Percentiles rank a stretch among this genome's conserved stretches.
phyloP scores from a whole-genome alignment of 2,329 filamentous ascomycete genomes.

The Hymenoscyphus fructigenus region DNA sequence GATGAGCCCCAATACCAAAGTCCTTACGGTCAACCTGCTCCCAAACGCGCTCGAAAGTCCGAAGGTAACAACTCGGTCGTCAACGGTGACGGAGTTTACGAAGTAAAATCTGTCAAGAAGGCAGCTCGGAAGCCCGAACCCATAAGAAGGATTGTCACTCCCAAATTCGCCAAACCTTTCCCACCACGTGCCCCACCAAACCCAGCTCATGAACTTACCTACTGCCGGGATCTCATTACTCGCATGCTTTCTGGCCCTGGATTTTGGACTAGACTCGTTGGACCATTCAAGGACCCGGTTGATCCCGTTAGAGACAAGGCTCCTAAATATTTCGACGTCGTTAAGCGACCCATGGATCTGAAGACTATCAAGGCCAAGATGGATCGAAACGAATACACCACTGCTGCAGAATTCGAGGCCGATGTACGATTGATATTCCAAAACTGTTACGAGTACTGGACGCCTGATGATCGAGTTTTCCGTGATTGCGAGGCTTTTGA shows the following conservation, averaged over 20 bases:
- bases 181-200: constrained; percentile 8
- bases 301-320: constrained; percentile 56
- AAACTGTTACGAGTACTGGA: constrained; percentile 66
- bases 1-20: constrained; percentile 23
- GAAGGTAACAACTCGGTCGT: constrained; percentile 6
- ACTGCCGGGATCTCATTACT: constrained; percentile 56
- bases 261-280: constrained; percentile 66
- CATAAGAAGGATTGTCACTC: constrained; percentile 3
- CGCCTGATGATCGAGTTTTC: constrained; percentile 54
- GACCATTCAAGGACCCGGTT: constrained; percentile 60
- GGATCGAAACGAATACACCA: constrained; percentile 51
- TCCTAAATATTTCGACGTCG: constrained; percentile 60
- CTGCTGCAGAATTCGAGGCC: constrained; percentile 52
- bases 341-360: constrained; percentile 63
- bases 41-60: constrained; percentile 30
- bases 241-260: constrained; percentile 64
- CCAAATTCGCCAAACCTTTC: background rate
- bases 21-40: constrained; percentile 35
- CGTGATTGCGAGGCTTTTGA: constrained; percentile 56
- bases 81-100: constrained; percentile 24
- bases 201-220: constrained; percentile 51
- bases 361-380: constrained; percentile 60
- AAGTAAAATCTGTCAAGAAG: constrained; percentile 31
- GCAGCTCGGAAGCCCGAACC: constrained; percentile 27
- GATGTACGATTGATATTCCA: constrained; percentile 63